phyloP scores from a whole-genome alignment of 805 yeast species.

The Tetrapisispora nanseiensis region DNA sequence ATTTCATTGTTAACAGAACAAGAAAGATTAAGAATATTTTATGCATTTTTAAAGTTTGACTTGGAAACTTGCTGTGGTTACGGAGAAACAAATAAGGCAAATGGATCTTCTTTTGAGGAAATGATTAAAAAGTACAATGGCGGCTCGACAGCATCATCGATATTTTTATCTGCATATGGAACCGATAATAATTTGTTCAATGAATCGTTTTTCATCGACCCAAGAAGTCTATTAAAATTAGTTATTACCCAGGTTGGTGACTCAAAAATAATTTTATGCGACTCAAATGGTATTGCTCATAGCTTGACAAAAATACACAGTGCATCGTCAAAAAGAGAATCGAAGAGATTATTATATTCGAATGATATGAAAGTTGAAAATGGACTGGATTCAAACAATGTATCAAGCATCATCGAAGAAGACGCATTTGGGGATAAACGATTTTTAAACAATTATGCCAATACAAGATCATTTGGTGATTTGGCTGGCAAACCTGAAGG shows the following conservation, averaged over 20 bases:
- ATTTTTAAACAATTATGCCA: conserved; percentile 67
- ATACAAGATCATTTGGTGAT: conserved; percentile 93
- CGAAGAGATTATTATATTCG: conserved; percentile 55
- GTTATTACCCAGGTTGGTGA: conserved; percentile 90
- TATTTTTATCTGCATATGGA: conserved; percentile 33
- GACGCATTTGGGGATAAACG: conserved; percentile 93
- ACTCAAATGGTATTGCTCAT: conserved; percentile 68
- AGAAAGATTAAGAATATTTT: conserved; percentile 24
- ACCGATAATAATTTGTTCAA: conserved; percentile 15
- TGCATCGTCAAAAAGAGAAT: conserved; percentile 74
- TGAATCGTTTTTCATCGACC: conserved; percentile 38
- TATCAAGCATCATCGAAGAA: conserved; percentile 35
- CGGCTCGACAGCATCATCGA: conserved; percentile 72
- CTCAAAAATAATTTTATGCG: conserved; percentile 79
- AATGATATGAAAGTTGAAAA: background rate
- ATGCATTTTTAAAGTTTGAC: conserved; percentile 25
- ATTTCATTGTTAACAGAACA: conserved; percentile 25
- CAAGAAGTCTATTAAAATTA: conserved; percentile 54
- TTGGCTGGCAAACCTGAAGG: conserved; percentile 71
- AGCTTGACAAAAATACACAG: conserved; percentile 75
- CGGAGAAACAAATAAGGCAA: background rate
- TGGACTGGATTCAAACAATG: background rate
- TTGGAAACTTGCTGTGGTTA: conserved; percentile 24
- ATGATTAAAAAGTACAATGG: conserved; percentile 28
- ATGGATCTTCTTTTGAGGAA: conserved; percentile 13